Percentiles rank a stretch among this genome's conserved stretches.
These are phyloP conservation scores for Zygoascus bituminiphila DNA, from an alignment of 805 yeast species.

Conservation along the genomic window DNA sequence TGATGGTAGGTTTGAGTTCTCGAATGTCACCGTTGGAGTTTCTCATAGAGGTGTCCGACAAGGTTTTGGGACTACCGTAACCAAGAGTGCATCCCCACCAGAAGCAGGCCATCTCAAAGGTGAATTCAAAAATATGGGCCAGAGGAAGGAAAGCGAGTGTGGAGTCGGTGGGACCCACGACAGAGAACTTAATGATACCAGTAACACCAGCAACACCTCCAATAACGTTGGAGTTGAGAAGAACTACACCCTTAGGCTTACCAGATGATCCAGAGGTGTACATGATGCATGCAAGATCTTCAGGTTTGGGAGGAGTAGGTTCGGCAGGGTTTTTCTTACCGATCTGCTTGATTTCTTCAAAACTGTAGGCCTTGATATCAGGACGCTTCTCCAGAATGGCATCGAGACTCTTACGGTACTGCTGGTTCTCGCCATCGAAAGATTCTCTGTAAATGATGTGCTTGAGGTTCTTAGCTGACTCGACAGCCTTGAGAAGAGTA, in stretches of 20 bases:
- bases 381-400: conserved; percentile 63
- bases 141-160: conserved; percentile 85
- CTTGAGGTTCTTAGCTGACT: conserved; percentile 52
- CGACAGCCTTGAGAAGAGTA: conserved; percentile 63
- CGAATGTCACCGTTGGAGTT: conserved; percentile 85
- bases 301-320: conserved; percentile 42
- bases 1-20: conserved; percentile 79
- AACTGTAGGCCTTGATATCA: conserved; percentile 58
- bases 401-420: conserved; percentile 42
- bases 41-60: conserved; percentile 70
- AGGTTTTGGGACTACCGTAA: conserved; percentile 87
- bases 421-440: conserved; percentile 51
- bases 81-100: conserved; percentile 90
- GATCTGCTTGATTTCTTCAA: conserved; percentile 53
- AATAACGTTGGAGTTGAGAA: conserved; percentile 57
- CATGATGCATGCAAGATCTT: conserved; percentile 68
- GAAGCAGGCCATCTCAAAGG: conserved; percentile 68
- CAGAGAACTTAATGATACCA: conserved; percentile 42
- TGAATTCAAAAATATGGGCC: conserved; percentile 93
- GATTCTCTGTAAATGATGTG: conserved; percentile 63
- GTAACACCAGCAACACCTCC: conserved; percentile 84
- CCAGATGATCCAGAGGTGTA: conserved; percentile 86
- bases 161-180: conserved; percentile 53
- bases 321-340: conserved; percentile 49
- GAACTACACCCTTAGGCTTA: conserved; percentile 74